phyloP scores from a whole-genome alignment of 2,329 filamentous ascomycete genomes.

The Penicillium sp. region DNA sequence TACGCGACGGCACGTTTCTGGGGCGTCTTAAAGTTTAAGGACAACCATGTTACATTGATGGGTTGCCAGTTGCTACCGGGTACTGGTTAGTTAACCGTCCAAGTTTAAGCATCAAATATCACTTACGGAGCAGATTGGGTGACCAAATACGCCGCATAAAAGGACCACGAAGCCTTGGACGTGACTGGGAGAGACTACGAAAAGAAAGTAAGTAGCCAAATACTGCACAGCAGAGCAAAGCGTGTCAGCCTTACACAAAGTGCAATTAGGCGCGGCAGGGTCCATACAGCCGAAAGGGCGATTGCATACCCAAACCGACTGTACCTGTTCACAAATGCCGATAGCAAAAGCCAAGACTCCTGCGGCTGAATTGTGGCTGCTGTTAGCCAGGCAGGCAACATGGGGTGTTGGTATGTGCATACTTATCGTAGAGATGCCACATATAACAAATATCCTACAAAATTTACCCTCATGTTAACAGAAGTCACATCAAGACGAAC shows the following conservation, averaged over 20 bases:
- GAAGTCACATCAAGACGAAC: not conserved
- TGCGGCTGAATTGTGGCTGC: not conserved
- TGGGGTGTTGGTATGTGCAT: no score
- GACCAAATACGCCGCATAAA: not conserved
- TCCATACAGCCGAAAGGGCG: not conserved
- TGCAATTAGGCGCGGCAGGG: not conserved
- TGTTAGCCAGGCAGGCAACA: not conserved
- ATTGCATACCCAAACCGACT: not conserved
- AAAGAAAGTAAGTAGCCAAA: not conserved
- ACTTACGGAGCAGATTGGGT: not conserved
- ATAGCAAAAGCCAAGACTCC: not conserved
- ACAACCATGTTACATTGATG: not conserved
- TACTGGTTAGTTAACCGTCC: not conserved
- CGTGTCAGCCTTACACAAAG: not conserved
- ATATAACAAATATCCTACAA: not conserved
- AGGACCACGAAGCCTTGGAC: not conserved
- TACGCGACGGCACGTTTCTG: not conserved
- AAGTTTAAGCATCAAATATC: not conserved
- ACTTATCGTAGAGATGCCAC: not conserved
- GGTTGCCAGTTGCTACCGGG: not conserved
- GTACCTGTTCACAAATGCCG: not conserved
- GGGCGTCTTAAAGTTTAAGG: not conserved
- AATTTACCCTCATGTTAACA: not conserved
- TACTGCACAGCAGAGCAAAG: no score
- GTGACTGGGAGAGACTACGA: not conserved